Evolutionary conservation across 2,329 filamentous ascomycete species (phyloP), one percentile per base, ranked within the genome.

Genomic region (Rutstroemia sp.): DNA sequence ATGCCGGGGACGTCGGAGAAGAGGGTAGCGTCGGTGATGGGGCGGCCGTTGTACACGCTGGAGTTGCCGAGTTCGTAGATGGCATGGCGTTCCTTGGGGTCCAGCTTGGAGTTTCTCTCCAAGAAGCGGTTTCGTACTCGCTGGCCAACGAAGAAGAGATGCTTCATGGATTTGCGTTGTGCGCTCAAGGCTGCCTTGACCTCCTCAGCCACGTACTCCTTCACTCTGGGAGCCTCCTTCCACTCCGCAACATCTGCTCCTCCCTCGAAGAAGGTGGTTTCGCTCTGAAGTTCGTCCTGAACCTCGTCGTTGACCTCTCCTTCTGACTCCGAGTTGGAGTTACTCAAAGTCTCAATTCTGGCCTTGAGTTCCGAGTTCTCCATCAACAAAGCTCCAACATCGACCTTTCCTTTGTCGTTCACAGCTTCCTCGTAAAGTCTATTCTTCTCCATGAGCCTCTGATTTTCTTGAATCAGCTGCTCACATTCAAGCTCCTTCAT

Each of bases 91-190:
- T 55, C 53, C 25, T 55, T 55, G 8, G 53, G 53, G 19, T 55
- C 53, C 8, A 30, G 23, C 23, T 21, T 19, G n/a, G 46, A 55
- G n/a, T 55, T 55, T 37, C 53, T 34, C 7, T 55, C 53, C 6
- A 55, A 30, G 25, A 55, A 55, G 23, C 53, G 46, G 16, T 55
- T 55, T 5, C 53, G 53, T n/a, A 55, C 53, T 10, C 53, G 53
- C 18, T 55, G 53, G 4, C 53, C 53, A 21, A 55, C 53, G 27
- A 55, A 55, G 25, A 55, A 55, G 10, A 55, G 46, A 25, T 55
- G 53, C 10, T 55, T 55, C 53, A 55, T 55, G 8, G 53, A 55
- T 23, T 55, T 55, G 23, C 52, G 52, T 25, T 55, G 52, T 30
- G 49, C 23, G 25, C 25, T 50, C 6, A 55, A 48, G 10, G 52